A percentile compares a stretch with the other conserved stretches of the same genome.
These are phyloP conservation scores for Wickerhamiella kurtzmanii DNA, from an alignment of 805 yeast species.

Conservation along the genomic window DNA sequence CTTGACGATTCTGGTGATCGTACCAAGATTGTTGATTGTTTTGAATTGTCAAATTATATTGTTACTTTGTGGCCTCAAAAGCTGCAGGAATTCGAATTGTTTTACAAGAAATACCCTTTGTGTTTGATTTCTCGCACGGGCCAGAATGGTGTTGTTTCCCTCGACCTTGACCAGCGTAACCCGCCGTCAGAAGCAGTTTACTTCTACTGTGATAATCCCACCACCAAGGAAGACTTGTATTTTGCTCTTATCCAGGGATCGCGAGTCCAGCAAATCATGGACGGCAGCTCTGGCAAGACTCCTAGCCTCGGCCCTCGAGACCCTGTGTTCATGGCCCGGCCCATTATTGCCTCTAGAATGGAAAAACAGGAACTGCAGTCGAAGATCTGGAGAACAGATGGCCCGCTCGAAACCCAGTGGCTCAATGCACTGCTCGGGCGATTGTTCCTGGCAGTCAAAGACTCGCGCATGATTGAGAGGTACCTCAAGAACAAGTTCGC, in stretches of 20 bases:
- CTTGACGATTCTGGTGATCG: slow-evolving; percentile 41
- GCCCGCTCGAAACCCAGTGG: slow-evolving; percentile 78
- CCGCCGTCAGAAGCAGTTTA: slow-evolving; percentile 36
- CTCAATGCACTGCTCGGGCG: slow-evolving; percentile 79
- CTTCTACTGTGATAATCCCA: slow-evolving; percentile 62
- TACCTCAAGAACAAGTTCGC: slow-evolving; percentile 46
- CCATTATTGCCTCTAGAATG: slow-evolving; percentile 56
- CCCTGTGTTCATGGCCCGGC: slow-evolving; percentile 54
- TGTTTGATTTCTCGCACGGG: slow-evolving; percentile 44
- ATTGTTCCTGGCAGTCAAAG: slow-evolving; percentile 59
- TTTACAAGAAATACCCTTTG: slow-evolving; percentile 67
- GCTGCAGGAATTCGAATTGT: slow-evolving; percentile 61
- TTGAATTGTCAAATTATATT: slow-evolving; percentile 56
- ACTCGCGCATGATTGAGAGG: slow-evolving; percentile 51
- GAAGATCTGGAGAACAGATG: slow-evolving; percentile 66
- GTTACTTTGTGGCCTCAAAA: slow-evolving; percentile 78
- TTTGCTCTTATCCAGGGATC: slow-evolving; percentile 57
- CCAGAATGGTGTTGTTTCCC: slow-evolving; percentile 17
- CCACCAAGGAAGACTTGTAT: slow-evolving; percentile 88
- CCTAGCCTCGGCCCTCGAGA: slow-evolving; percentile 29
- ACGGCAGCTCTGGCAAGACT: slow-evolving; percentile 1
- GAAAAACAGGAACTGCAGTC: slow-evolving; percentile 66
- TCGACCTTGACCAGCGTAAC: slow-evolving; percentile 16
- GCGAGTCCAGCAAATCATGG: slow-evolving; percentile 4
- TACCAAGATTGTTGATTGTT: slow-evolving; percentile 59